A percentile compares a stretch with the other conserved stretches of the same genome.
These are phyloP conservation scores for Scutellaria galericulata DNA, from an alignment of 257 asterid species.

Conservation along the genomic window DNA sequence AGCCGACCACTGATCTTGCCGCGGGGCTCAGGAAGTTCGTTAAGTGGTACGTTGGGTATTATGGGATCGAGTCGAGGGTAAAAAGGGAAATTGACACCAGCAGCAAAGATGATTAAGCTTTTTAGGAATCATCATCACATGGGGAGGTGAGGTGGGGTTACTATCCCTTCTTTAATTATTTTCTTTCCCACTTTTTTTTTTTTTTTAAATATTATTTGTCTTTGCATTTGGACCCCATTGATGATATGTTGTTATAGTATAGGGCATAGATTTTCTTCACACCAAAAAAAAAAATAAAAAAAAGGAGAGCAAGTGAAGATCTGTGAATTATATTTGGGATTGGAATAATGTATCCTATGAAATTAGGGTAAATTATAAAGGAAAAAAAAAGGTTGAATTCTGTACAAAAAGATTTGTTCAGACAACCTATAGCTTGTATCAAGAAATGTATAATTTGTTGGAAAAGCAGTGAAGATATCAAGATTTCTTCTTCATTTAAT, in stretches of 20 bases:
- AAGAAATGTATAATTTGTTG: slow-evolving; percentile 45
- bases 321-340: slow-evolving; percentile 43
- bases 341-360: slow-evolving; percentile 47
- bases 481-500: slow-evolving; percentile 47
- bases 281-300: slow-evolving; percentile 1
- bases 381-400: slow-evolving; percentile 33
- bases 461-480: slow-evolving; percentile 44
- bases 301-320: slow-evolving; percentile 49
- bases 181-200: slow-evolving; percentile 17
- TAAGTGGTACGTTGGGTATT: slow-evolving; percentile 87
- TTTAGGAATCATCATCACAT: slow-evolving; percentile 42
- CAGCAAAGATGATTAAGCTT: slow-evolving; percentile 44
- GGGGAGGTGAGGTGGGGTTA: slow-evolving; percentile 42
- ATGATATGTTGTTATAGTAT: slow-evolving; percentile 40
- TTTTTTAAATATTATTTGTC: background rate
- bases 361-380: slow-evolving; percentile 21
- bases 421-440: slow-evolving; percentile 39
- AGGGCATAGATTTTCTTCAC: slow-evolving; percentile 47
- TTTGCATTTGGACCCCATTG: slow-evolving; percentile 41
- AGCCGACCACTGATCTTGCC: slow-evolving; percentile 86
- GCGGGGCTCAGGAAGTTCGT: slow-evolving; percentile 84
- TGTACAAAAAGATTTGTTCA: slow-evolving; percentile 45
- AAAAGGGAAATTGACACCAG: slow-evolving; percentile 53
- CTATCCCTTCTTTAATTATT: slow-evolving; percentile 19
- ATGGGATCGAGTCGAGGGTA: slow-evolving; percentile 79